Percentiles rank a stretch among this genome's conserved stretches.
Evolutionary conservation across 352 stramenopile species (phyloP).

Genomic region (Phytopythium helicoides): DNA sequence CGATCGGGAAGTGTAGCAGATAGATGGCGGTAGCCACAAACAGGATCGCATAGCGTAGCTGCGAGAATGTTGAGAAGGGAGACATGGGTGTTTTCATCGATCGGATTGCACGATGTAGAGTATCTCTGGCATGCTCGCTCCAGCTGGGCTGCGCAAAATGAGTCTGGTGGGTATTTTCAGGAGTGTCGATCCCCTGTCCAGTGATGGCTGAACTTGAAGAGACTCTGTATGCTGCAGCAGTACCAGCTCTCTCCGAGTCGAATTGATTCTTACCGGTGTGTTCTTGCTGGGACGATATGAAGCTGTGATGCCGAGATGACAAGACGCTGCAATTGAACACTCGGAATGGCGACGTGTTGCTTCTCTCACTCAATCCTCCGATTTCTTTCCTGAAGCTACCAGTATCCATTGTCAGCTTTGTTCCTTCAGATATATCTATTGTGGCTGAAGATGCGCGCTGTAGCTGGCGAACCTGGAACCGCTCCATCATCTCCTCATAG

Average conservation of each 20-base stretch:
- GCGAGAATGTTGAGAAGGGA: conserved; percentile 25
- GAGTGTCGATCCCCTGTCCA: no score
- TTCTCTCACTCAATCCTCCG: neutral
- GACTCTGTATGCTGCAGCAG: neutral
- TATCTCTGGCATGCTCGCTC: neutral
- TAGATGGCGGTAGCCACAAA: conserved; percentile 26
- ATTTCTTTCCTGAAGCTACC: neutral
- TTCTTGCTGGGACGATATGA: neutral
- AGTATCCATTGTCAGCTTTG: neutral
- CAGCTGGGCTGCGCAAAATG: neutral
- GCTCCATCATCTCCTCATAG: conserved; percentile 50
- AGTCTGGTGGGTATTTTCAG: neutral
- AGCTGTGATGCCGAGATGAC: neutral
- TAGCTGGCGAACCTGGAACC: conserved; percentile 47
- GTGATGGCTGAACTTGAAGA: neutral
- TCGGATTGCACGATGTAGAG: no score
- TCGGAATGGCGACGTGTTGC: neutral
- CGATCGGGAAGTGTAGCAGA: conserved; percentile 32
- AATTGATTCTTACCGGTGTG: neutral
- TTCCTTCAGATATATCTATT: conserved; percentile 7
- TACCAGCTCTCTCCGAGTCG: neutral
- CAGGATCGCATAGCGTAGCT: conserved; percentile 18
- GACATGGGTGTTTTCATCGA: conserved; percentile 20
- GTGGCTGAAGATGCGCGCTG: conserved; percentile 12
- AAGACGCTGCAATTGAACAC: no score